These are phyloP conservation scores for Cantharellus anzutake DNA, from an alignment of 768 basidiomycete species.

Conservation along the genomic window DNA sequence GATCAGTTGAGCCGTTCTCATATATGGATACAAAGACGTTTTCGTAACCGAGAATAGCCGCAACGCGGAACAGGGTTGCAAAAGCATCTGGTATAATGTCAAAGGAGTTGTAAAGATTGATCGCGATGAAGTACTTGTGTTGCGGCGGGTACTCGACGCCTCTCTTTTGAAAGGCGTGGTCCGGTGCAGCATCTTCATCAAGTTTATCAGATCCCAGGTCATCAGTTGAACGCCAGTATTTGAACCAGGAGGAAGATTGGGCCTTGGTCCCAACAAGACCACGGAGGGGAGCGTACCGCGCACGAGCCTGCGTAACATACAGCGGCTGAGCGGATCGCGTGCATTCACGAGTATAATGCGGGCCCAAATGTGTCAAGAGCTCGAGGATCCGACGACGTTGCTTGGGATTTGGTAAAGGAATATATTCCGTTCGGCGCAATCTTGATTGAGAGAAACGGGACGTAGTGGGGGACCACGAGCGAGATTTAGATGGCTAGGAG, in stretches of 20 bases:
- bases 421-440: constrained; percentile 20
- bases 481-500: neutral
- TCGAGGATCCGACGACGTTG: constrained; percentile 77
- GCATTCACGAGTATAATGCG: constrained; percentile 88
- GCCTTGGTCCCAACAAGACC: constrained; percentile 42
- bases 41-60: constrained; percentile 84
- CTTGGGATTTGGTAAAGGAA: constrained; percentile 58
- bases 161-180: neutral
- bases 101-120: constrained; percentile 99
- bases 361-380: constrained; percentile 67
- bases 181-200: neutral
- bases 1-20: constrained; percentile 98
- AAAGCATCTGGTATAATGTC: constrained; percentile 96
- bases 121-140: constrained; percentile 99
- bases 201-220: neutral
- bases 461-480: constrained; percentile 7
- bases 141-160: constrained; percentile 16
- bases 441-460: constrained; percentile 7
- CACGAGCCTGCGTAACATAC: constrained; percentile 67
- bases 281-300: constrained; percentile 69
- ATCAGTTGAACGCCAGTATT: constrained; percentile 6
- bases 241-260: constrained; percentile 33
- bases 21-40: constrained; percentile 98
- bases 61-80: constrained; percentile 85
- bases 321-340: constrained; percentile 66